A percentile compares a stretch with the other conserved stretches of the same genome.
Evolutionary conservation across 2,329 filamentous ascomycete genomes (phyloP).

Genomic region (Aspergillus bombycis): DNA sequence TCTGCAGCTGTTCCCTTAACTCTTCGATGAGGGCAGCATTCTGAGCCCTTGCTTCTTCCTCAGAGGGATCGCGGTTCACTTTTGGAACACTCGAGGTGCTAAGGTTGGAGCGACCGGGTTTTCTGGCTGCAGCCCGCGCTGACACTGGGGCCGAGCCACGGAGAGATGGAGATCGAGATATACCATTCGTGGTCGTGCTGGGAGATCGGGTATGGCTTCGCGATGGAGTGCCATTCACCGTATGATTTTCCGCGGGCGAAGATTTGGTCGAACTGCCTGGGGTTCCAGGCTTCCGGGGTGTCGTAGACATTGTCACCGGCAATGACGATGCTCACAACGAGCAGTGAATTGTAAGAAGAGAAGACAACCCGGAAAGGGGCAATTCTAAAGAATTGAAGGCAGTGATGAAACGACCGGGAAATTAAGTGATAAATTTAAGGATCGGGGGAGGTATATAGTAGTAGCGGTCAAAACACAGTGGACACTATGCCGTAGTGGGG

Average conservation of each 20-base stretch:
- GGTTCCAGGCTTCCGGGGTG: conserved; percentile 46
- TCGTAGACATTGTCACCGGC: conserved; percentile 44
- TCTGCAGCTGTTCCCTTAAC: conserved; percentile 77
- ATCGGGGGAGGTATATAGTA: conserved; percentile 23
- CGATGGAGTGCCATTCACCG: conserved; percentile 39
- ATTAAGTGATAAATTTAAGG: conserved; percentile 31
- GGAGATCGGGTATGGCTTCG: conserved; percentile 52
- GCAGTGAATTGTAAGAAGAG: conserved; percentile 9
- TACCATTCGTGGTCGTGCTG: conserved; percentile 50
- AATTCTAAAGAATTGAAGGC: conserved; percentile 11
- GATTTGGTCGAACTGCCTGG: conserved; percentile 38
- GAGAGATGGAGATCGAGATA: conserved; percentile 67
- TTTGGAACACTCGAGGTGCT: conserved; percentile 50
- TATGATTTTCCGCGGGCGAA: conserved; percentile 31
- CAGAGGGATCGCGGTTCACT: conserved; percentile 53
- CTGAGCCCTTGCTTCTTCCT: conserved; percentile 78
- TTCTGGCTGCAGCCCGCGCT: conserved; percentile 70
- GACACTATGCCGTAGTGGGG: conserved; percentile 24
- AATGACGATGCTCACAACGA: conserved; percentile 8
- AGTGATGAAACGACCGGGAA: conserved; percentile 28
- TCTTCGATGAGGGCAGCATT: conserved; percentile 79
- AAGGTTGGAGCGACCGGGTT: conserved; percentile 52
- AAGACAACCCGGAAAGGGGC: conserved; percentile 18
- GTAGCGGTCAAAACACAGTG: conserved; percentile 34
- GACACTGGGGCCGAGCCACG: conserved; percentile 63